Conservation (phyloP, 768 basidiomycete genomes). For the Hericium alpestre region DNA sequence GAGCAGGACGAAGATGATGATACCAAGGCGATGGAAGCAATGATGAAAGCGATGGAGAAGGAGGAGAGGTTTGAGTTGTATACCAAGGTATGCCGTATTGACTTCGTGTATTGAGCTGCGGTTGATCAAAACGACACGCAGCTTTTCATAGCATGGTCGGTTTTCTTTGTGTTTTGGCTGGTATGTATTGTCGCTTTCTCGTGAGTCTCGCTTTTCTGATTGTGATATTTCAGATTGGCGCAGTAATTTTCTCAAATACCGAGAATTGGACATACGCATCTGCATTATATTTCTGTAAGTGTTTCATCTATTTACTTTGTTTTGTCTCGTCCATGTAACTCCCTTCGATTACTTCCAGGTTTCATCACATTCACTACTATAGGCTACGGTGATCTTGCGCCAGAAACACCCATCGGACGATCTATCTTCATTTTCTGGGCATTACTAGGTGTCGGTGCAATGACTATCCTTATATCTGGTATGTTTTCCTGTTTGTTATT, state of each 20-base stretch:
- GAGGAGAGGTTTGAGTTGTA: constrained; percentile 46
- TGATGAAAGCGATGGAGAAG: constrained; percentile 13
- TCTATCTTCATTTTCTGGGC: constrained; percentile 76
- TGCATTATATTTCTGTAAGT: constrained; percentile 65
- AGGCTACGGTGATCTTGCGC: constrained; percentile 62
- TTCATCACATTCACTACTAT: constrained; percentile 67
- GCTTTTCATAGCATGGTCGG: constrained; percentile 37
- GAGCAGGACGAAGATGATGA: constrained; percentile 5
- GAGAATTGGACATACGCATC: constrained; percentile 58
- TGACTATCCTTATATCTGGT: constrained; percentile 71
- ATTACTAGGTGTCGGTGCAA: constrained; percentile 60
- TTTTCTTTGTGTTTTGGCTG: constrained; percentile 75
- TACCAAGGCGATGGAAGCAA: constrained; percentile 10
- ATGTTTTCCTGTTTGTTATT: constrained; percentile 12
- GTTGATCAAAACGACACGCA: constrained; percentile 7
- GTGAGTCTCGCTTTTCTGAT: neutral
- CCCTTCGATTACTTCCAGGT: constrained; percentile 27
- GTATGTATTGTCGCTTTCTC: constrained; percentile 24
- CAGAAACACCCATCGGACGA: constrained; percentile 56
- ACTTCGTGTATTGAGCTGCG: too few relatives aligned
- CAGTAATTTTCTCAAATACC: constrained; percentile 55
- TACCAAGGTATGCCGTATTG: constrained; percentile 31
- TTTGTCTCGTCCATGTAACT: neutral
- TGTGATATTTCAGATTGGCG: constrained; percentile 41
- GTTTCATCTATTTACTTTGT: neutral